Conservation (phyloP, 441 rosid genomes). For the Geranium incanum region DNA sequence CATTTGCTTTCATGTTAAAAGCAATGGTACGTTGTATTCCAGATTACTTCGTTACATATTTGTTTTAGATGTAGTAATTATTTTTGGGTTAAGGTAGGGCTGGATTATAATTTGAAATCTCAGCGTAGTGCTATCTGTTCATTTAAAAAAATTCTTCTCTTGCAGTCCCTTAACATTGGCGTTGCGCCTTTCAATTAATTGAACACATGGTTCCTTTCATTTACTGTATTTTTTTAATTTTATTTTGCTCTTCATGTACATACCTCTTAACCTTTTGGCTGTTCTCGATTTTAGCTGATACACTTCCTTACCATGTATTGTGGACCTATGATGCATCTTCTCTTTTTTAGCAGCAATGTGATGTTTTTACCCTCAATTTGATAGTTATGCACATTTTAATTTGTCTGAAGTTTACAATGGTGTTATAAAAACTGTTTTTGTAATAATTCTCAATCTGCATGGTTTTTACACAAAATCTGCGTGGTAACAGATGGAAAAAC, state of each 20-base stretch:
- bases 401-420: background rate
- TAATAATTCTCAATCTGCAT: background rate
- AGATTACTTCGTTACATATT: background rate
- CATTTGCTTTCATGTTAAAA: conserved; percentile 67
- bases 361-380: conserved; percentile 2
- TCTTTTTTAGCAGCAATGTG: background rate
- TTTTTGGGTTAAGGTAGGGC: background rate
- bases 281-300: no score
- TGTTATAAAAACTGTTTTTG: background rate
- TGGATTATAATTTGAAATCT: background rate
- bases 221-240: no score
- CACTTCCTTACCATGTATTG: background rate
- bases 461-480: background rate
- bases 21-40: conserved; percentile 69
- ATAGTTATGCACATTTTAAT: background rate
- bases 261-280: no score
- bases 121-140: background rate
- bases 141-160: background rate
- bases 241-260: no score
- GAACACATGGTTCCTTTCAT: background rate
- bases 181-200: background rate
- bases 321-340: background rate
- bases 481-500: conserved; percentile 69
- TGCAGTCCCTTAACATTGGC: background rate
- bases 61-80: background rate